These are phyloP conservation scores for Geranium brycei DNA, from an alignment of 345 rosid genomes.

Conservation along the genomic window DNA sequence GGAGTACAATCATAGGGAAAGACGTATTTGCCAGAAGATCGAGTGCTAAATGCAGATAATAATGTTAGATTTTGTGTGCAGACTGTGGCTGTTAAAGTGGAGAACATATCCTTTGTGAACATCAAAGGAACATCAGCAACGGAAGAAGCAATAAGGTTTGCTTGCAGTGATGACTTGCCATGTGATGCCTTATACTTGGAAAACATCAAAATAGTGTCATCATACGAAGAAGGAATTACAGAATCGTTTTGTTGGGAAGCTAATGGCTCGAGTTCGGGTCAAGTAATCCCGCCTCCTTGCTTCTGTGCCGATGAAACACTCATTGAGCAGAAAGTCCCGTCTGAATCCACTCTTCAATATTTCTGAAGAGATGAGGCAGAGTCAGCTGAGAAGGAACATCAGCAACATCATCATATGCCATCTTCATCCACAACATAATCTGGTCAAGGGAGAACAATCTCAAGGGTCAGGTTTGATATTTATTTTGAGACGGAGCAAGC, in stretches of 20 bases:
- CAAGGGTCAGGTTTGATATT: too few species aligned
- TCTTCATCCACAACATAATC: too few species aligned
- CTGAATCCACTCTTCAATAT: slow-evolving; percentile 14
- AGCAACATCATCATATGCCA: too few species aligned
- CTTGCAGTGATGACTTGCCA: slow-evolving; percentile 56
- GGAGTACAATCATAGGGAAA: not conserved
- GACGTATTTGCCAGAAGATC: not conserved
- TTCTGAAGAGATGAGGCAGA: slow-evolving; percentile 12
- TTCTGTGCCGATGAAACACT: slow-evolving; percentile 22
- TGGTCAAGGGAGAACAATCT: too few species aligned
- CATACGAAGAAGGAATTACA: slow-evolving; percentile 21
- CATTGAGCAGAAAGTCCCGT: slow-evolving; percentile 30
- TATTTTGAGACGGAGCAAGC: too few species aligned
- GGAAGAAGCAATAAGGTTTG: slow-evolving; percentile 51
- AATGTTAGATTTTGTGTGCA: slow-evolving; percentile 15
- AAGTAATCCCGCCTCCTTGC: slow-evolving; percentile 52
- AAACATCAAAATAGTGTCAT: slow-evolving; percentile 42
- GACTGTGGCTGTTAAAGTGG: slow-evolving; percentile 65
- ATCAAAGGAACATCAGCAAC: slow-evolving; percentile 73
- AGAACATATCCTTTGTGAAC: slow-evolving; percentile 40
- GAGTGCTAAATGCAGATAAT: not conserved
- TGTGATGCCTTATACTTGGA: slow-evolving; percentile 50
- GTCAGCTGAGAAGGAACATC: too few species aligned
- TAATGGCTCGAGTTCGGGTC: slow-evolving; percentile 45
- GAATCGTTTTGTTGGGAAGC: slow-evolving; percentile 76